Conservation (phyloP, 2,329 filamentous ascomycete species). For the Lithohypha guttulata region DNA sequence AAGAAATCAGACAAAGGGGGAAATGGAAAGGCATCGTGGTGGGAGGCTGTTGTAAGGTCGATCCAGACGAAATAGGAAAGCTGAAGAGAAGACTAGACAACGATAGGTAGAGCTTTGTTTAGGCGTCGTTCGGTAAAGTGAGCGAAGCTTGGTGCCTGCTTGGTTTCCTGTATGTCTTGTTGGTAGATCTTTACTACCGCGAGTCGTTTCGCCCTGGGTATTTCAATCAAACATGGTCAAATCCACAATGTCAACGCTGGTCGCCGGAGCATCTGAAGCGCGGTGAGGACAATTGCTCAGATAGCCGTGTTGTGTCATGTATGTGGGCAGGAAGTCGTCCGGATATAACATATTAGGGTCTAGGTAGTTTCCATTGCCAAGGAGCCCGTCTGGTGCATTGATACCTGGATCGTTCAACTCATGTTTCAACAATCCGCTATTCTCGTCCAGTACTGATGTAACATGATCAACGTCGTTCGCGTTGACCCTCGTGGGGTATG, state of each 20-base stretch:
- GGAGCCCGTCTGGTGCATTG: no score
- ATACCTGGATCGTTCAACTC: no score
- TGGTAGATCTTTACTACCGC: not conserved
- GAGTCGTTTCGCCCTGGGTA: not conserved
- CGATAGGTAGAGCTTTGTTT: not conserved
- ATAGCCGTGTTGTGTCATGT: not conserved
- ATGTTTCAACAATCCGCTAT: no score
- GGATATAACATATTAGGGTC: no score
- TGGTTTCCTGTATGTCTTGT: not conserved
- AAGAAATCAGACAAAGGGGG: conserved; percentile 15
- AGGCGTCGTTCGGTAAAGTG: not conserved
- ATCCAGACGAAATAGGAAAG: conserved; percentile 27
- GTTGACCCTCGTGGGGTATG: no score
- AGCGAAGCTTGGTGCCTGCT: no score
- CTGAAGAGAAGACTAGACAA: conserved; percentile 16
- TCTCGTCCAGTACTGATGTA: no score
- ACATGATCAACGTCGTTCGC: no score
- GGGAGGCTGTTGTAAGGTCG: conserved; percentile 39
- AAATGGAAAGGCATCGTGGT: conserved; percentile 27
- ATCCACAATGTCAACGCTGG: not conserved
- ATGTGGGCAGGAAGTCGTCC: not conserved
- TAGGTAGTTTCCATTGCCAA: no score
- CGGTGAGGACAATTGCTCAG: no score
- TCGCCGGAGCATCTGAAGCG: no score
- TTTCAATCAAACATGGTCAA: conserved; percentile 6